Conservation (phyloP, 495 filamentous ascomycete species). For the Amniculicola lignicola region DNA sequence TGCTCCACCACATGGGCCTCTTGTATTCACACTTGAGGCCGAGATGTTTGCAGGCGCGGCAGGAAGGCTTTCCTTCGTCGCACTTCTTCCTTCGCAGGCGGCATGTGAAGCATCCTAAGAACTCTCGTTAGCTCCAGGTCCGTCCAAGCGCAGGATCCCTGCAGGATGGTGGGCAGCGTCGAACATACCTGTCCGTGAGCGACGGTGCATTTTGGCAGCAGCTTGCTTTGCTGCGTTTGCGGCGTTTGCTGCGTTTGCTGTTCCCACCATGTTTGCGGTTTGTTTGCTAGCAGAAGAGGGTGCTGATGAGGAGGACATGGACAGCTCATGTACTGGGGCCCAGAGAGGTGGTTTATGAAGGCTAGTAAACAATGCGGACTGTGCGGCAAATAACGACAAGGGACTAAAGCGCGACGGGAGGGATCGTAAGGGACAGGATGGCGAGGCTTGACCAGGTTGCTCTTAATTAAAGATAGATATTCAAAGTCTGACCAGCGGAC, state of each 20-base stretch:
- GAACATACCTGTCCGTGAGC: conserved; percentile 75
- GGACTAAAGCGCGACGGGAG: conserved; percentile 37
- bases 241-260: conserved; percentile 48
- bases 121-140: conserved; percentile 32
- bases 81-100: conserved; percentile 95
- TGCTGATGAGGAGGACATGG: conserved; percentile 36
- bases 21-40: conserved; percentile 90
- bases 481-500: conserved; percentile 40
- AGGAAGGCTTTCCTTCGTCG: conserved; percentile 84
- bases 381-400: too few species aligned
- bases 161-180: conserved; percentile 20
- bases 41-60: conserved; percentile 85
- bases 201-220: conserved; percentile 79
- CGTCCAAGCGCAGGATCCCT: conserved; percentile 35
- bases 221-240: conserved; percentile 52
- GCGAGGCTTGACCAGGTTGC: conserved; percentile 34
- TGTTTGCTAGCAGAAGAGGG: conserved; percentile 36
- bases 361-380: conserved; percentile 37
- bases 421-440: conserved; percentile 37
- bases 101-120: conserved; percentile 92
- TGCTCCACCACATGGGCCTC: conserved; percentile 95
- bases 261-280: conserved; percentile 44
- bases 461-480: conserved; percentile 45
- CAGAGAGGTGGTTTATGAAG: conserved; percentile 31
- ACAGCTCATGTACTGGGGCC: conserved; percentile 32